These are phyloP conservation scores for Byssochlamys sp. DNA, from an alignment of 2,329 filamentous ascomycete genomes.

Conservation along the genomic window DNA sequence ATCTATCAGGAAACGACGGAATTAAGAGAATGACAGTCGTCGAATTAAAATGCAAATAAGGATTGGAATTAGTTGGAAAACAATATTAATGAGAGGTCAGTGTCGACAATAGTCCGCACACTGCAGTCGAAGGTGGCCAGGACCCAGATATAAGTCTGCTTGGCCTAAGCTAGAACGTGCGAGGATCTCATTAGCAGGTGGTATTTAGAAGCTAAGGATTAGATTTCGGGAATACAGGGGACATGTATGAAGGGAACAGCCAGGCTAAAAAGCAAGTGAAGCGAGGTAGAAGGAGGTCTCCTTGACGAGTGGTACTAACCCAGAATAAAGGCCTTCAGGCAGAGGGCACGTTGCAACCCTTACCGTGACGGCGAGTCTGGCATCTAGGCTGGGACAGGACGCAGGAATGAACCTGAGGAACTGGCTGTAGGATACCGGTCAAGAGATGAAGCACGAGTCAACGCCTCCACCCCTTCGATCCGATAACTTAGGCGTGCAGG, in stretches of 20 bases:
- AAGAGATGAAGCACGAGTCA: constrained; percentile 37
- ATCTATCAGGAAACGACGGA: constrained; percentile 32
- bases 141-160: constrained; percentile 20
- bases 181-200: constrained; percentile 21
- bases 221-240: constrained; percentile 14
- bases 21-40: constrained; percentile 44
- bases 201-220: constrained; percentile 6
- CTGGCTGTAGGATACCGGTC: constrained; percentile 28
- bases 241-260: constrained; percentile 6
- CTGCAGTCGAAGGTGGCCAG: constrained; percentile 17
- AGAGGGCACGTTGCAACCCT: constrained; percentile 34
- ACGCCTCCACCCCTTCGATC: constrained; percentile 37
- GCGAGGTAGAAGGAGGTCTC: constrained; percentile 7
- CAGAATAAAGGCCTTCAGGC: constrained; percentile 31
- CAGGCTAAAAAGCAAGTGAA: constrained; percentile 2
- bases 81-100: constrained; percentile 37
- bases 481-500: constrained; percentile 19
- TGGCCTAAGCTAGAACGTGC: constrained; percentile 23
- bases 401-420: constrained; percentile 33
- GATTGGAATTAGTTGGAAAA: constrained; percentile 51
- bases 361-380: constrained; percentile 35
- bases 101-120: constrained; percentile 32
- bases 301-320: constrained; percentile 29
- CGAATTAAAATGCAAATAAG: constrained; percentile 37
- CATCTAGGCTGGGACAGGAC: constrained; percentile 33